Percentiles rank a stretch among this genome's conserved stretches.
Evolutionary conservation across 345 rosid species (phyloP).

Genomic region (Kandelia obovata): DNA sequence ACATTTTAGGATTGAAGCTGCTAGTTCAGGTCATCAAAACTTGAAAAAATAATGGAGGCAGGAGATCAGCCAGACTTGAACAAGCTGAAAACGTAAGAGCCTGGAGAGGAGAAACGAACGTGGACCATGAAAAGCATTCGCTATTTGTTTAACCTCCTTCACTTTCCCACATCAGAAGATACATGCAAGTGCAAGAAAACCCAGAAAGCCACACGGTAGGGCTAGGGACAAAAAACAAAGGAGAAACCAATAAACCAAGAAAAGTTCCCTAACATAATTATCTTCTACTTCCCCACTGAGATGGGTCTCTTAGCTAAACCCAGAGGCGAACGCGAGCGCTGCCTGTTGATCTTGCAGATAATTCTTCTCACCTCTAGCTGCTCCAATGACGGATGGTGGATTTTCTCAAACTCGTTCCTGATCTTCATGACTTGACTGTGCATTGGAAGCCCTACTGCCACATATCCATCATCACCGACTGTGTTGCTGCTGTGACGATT

Average conservation of each 20-base stretch:
- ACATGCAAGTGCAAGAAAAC: constrained; percentile 21
- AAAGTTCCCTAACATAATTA: not conserved
- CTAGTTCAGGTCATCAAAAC: too few relatives aligned
- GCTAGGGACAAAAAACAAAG: not conserved
- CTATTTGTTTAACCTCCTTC: not conserved
- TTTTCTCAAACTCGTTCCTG: constrained; percentile 50
- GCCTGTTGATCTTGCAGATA: constrained; percentile 31
- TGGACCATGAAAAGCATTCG: not conserved
- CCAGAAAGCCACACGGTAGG: constrained; percentile 11
- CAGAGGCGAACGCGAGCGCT: constrained; percentile 53
- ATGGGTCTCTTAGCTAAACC: constrained; percentile 51
- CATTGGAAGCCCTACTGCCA: constrained; percentile 25
- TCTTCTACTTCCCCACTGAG: constrained; percentile 32
- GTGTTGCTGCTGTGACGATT: not conserved
- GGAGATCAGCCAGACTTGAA: not conserved
- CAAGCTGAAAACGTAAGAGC: not conserved
- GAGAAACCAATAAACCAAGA: not conserved
- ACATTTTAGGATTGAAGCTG: too few relatives aligned
- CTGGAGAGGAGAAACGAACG: not conserved
- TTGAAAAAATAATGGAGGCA: not conserved
- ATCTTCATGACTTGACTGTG: constrained; percentile 66
- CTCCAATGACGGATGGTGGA: constrained; percentile 42
- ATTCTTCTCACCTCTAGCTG: constrained; percentile 41
- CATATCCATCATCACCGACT: constrained; percentile 1
- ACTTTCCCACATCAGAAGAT: constrained; percentile 2